Evolutionary conservation across 768 basidiomycete genomes (phyloP).

Genomic region (Termitomyces sp.): DNA sequence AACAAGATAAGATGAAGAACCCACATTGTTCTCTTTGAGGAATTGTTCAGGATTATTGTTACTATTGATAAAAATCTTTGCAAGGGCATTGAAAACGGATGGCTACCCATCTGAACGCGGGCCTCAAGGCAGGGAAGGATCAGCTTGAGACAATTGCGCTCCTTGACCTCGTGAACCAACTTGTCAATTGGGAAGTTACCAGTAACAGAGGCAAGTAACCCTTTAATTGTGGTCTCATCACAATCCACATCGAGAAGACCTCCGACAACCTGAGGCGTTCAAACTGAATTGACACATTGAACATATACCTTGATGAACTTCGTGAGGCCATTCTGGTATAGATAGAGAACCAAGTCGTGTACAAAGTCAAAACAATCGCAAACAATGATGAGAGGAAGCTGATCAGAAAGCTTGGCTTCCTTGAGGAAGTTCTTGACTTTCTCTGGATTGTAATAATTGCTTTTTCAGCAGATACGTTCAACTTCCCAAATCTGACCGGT

Average conservation of each 20-base stretch:
- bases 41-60: conserved; percentile 98
- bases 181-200: conserved; percentile 98
- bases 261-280: conserved; percentile 96
- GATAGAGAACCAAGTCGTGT: conserved; percentile 96
- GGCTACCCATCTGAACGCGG: conserved; percentile 89
- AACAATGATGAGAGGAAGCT: conserved; percentile 98
- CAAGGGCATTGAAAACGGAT: conserved; percentile 96
- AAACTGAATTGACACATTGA: conserved; percentile 93
- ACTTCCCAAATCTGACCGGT: conserved; percentile 99
- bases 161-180: conserved; percentile 95
- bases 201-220: conserved; percentile 87
- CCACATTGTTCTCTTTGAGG: conserved; percentile 96
- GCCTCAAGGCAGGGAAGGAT: conserved; percentile 97
- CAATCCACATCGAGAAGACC: conserved; percentile 97
- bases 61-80: conserved; percentile 98
- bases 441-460: conserved; percentile 96
- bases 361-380: conserved; percentile 99
- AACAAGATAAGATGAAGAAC: conserved; percentile 24
- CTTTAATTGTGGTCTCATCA: conserved; percentile 94
- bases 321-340: conserved; percentile 95
- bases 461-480: conserved; percentile 97
- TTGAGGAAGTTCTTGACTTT: conserved; percentile 99
- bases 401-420: conserved; percentile 94
- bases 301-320: conserved; percentile 99
- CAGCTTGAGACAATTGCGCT: conserved; percentile 91